Evolutionary conservation across 345 rosid species (phyloP).

Genomic region (Brassica incana): DNA sequence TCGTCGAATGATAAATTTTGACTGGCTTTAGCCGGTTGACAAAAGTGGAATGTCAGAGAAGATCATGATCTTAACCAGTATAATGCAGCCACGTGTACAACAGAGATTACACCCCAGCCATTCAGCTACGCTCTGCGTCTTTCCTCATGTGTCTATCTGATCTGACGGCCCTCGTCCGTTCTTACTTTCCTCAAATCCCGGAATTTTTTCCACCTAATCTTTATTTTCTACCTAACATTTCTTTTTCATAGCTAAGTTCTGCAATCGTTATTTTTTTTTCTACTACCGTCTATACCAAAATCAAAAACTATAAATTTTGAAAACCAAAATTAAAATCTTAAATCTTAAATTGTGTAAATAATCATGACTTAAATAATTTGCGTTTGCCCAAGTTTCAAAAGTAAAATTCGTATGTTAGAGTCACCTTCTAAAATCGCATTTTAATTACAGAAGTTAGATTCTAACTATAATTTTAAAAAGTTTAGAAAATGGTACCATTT

Average conservation of each 20-base stretch:
- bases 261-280: neutral
- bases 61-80: neutral
- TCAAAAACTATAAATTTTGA: too few species aligned
- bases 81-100: neutral
- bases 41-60: neutral
- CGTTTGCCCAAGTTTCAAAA: neutral
- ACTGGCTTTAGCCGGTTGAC: neutral
- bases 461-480: neutral
- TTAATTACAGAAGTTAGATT: neutral
- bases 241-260: neutral
- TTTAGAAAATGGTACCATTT: neutral
- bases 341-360: neutral
- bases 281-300: neutral
- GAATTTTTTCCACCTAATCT: neutral
- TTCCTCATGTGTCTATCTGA: constrained; percentile 23
- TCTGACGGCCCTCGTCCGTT: constrained; percentile 31
- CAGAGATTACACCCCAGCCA: neutral
- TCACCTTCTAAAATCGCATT: neutral
- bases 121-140: neutral
- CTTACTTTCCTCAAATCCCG: constrained; percentile 31
- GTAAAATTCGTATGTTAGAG: neutral
- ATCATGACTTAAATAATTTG: neutral
- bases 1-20: neutral
- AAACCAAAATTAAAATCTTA: neutral
- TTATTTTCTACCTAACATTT: neutral